Evolutionary conservation across 1,284 basidiomycete species (phyloP).

Genomic region (Moesziomyces sp.): DNA sequence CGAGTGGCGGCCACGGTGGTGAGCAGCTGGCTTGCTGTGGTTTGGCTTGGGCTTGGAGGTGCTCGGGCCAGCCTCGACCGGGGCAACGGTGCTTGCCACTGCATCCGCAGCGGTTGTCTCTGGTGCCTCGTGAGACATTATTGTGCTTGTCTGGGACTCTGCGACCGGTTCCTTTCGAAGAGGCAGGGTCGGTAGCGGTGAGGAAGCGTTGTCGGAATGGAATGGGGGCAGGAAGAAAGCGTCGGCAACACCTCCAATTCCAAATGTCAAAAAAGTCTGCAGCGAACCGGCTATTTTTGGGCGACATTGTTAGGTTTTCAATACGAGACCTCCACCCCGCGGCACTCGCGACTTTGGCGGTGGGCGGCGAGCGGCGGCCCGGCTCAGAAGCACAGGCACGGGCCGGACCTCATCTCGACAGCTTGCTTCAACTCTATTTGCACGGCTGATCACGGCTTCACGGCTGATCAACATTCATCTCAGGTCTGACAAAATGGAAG

Average conservation of each 20-base stretch:
- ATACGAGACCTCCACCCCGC: neutral
- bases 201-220: neutral
- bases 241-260: neutral
- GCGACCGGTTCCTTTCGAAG: neutral
- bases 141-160: neutral
- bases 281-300: neutral
- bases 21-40: conserved; percentile 12
- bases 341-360: neutral
- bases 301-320: neutral
- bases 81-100: too few relatives aligned
- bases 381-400: neutral
- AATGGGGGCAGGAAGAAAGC: neutral
- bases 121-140: conserved; percentile 18
- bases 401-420: neutral
- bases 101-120: neutral
- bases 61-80: conserved; percentile 23
- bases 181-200: neutral
- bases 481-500: conserved; percentile 11
- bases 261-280: neutral
- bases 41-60: conserved; percentile 5
- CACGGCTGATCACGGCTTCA: neutral
- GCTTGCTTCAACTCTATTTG: neutral
- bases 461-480: neutral
- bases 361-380: too few relatives aligned
- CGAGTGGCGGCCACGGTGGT: conserved; percentile 22